phyloP scores from a whole-genome alignment of 2,329 filamentous ascomycete genomes.

The Myriosclerotinia duriaeana region DNA sequence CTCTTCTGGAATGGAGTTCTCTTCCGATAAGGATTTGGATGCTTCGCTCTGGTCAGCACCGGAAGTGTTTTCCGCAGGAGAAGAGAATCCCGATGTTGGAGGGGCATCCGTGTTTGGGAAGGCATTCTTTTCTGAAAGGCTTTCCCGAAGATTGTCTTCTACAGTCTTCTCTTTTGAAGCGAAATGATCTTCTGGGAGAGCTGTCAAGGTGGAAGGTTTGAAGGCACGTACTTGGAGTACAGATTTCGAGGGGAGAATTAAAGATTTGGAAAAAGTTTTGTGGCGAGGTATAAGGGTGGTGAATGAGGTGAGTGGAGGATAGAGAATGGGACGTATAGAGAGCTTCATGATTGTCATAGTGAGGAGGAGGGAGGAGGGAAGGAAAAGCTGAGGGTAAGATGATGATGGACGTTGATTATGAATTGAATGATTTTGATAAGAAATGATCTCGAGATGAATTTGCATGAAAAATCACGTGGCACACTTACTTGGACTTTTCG shows the following conservation, averaged over 20 bases:
- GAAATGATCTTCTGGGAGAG: too few relatives aligned
- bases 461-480: background rate
- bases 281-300: background rate
- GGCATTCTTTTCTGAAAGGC: background rate
- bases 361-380: too few relatives aligned
- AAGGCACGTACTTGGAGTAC: background rate
- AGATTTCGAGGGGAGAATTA: background rate
- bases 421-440: background rate
- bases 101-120: too few relatives aligned
- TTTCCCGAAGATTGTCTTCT: too few relatives aligned
- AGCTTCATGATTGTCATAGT: background rate
- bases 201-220: background rate
- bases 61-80: background rate
- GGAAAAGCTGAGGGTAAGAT: background rate
- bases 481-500: too few relatives aligned
- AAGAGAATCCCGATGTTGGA: background rate
- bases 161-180: background rate
- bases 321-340: background rate
- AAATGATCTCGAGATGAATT: background rate
- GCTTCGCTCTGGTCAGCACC: background rate
- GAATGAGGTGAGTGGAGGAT: rapidly evolving
- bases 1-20: background rate
- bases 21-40: background rate
- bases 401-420: background rate
- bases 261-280: background rate